These are phyloP conservation scores for Suillus subalutaceus DNA, from an alignment of 768 basidiomycete species.

Conservation along the genomic window DNA sequence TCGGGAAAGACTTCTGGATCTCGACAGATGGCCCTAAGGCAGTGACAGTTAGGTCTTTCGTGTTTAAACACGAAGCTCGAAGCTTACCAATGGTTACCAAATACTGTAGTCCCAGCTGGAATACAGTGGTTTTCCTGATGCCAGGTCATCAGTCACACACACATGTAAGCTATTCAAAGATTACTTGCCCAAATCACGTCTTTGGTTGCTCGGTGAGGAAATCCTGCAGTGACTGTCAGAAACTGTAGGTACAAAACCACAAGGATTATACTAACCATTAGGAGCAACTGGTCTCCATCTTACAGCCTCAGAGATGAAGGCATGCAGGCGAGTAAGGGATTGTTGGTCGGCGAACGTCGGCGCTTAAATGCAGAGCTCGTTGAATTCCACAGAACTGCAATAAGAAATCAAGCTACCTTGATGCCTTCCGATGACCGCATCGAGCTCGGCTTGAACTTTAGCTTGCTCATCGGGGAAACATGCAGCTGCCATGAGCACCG, in stretches of 20 bases:
- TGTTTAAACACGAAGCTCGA: background rate
- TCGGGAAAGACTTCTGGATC: background rate
- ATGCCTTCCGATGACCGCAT: background rate
- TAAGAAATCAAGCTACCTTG: background rate
- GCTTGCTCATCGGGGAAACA: background rate
- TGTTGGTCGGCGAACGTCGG: background rate
- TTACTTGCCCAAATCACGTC: background rate
- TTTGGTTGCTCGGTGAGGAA: background rate
- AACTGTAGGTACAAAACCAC: background rate
- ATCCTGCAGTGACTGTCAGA: background rate
- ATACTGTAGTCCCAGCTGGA: constrained; percentile 15
- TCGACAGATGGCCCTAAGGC: background rate
- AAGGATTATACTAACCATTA: background rate
- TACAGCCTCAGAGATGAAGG: constrained; percentile 2
- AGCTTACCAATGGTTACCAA: constrained; percentile 23
- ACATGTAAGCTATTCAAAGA: background rate
- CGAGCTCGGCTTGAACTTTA: background rate
- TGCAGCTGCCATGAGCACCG: background rate
- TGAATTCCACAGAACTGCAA: background rate
- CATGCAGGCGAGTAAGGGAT: background rate
- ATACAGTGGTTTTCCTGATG: constrained; percentile 22
- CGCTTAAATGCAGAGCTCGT: background rate
- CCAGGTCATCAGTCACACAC: background rate
- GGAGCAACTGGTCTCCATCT: constrained; percentile 1
- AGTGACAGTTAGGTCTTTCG: background rate